Base-by-base conservation (phyloP, 768 basidiomycete species). In the Phlebiopsis flavidoalba region DNA sequence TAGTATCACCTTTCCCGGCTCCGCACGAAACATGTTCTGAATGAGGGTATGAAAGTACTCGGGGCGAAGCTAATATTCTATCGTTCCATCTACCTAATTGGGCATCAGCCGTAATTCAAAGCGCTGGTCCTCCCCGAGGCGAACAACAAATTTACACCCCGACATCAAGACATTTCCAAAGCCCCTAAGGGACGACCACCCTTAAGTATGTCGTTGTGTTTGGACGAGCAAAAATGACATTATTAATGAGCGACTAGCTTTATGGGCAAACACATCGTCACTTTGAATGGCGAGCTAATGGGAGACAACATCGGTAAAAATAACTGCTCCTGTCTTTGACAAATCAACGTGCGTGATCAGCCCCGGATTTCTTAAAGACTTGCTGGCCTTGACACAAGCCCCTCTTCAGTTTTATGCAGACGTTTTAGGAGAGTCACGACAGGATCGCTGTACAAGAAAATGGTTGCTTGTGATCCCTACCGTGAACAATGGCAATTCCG, bases 301-400 rank as follows among this genome's bases (percentile, higher is more conserved):
- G n/a, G 64, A 59, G 59, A 48, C 55, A 46, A 47, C 64, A 65
- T 31, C 55, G n/a, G 64, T 12, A 48, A 63, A n/a, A 51, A 61
- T 63, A 33, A 54, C 64, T n/a, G 36, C 61, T 3, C 64, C 64
- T 22, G 61, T 57, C 8, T 65, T 65, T 43, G 56, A 59, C 31
- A 58, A 60, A 21, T 49, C 55, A 45, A 37, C 50, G 57, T 62
- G 2, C n/a, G 54, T 54, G 26, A 31, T 6, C 6, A 6, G 26
- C 26, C 6, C 3, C 6, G 26, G 26, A n/a, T n/a, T n/a, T n/a
- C n/a, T n/a, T n/a, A 31, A 31, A 6, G 26, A 31, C 6, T 31
- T 31, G 6, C 26, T 43, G 40, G 40, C 40, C 17, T 43, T 43
- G 40, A 17, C 35, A 58, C 19, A 7, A 11, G 19, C 19, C n/a